Conservation (phyloP, 805 yeast species). For the Saturnispora quitensis region DNA sequence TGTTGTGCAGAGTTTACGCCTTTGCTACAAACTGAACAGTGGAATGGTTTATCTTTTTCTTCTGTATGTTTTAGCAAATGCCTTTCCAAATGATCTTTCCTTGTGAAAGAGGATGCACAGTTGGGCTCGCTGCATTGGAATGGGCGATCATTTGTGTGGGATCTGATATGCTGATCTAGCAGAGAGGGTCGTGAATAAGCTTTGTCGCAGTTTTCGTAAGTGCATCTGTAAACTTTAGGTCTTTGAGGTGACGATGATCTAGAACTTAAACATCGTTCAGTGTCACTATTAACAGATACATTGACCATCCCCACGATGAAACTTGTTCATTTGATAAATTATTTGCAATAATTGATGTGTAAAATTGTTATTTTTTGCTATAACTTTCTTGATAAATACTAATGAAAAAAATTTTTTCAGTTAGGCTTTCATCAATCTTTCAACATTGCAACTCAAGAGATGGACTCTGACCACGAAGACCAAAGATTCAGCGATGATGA, state of each 20-base stretch:
- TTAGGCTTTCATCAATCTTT: constrained; percentile 9
- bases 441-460: neutral
- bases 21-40: constrained; percentile 68
- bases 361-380: neutral
- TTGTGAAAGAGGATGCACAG: constrained; percentile 58
- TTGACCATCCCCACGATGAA: neutral
- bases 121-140: constrained; percentile 45
- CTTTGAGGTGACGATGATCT: constrained; percentile 34
- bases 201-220: constrained; percentile 58
- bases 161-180: constrained; percentile 68
- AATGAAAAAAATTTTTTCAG: neutral
- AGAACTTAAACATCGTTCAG: neutral
- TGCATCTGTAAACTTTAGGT: constrained; percentile 57
- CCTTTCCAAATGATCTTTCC: constrained; percentile 75
- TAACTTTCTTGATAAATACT: neutral
- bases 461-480: constrained; percentile 6
- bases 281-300: neutral
- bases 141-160: constrained; percentile 77
- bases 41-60: constrained; percentile 53
- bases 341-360: neutral
- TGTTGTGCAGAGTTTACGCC: constrained; percentile 80
- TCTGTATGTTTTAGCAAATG: constrained; percentile 57
- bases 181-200: constrained; percentile 75
- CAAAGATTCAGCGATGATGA: constrained; percentile 33
- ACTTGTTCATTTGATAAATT: constrained; percentile 6